Evolutionary conservation across 805 yeast species (phyloP), one percentile per base, ranked within the genome.

Genomic region (Kluyveromyces siamensis): DNA sequence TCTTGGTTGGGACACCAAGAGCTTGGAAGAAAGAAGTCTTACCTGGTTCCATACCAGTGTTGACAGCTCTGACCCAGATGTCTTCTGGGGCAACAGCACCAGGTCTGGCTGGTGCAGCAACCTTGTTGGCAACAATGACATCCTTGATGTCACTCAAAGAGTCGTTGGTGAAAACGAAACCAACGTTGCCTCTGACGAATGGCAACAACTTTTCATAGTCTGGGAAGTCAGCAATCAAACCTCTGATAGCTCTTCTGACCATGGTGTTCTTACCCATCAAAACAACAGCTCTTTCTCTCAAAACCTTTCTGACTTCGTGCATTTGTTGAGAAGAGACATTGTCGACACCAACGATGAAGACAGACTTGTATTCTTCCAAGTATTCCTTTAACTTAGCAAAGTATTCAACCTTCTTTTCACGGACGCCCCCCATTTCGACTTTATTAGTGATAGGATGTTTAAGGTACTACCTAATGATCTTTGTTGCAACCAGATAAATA

Each of bases 11-110:
- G 69, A 93, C 96, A 87, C 98, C 98, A 70, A 93, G 84, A 72
- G 99, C 99, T 84, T 93, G 99, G 98, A 93, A 93, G 95, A 93
- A 93, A 72, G 99, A 93, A 71, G 99, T 93, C 88, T 93, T 93
- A 85, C 98, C 98, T 77, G 99, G 99, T 81, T 93, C 99, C 96
- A 93, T 90, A 86, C 98, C 97, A 66, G 99, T 93, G 96, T 93
- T 93, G 76, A 96, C 95, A 67, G 98, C 98, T 72, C 95, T 95
- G 64, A 93, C 85, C 84, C 83, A 88, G 69, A 93, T 98, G 71
- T 91, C 97, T 73, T 74, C 84, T 74, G 98, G 98, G 69, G 99
- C 97, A 71, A 88, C 72, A 70, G 98, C 98, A 88, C 99, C 99
- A 60, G 99, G 95, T 80, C 90, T 90, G 70, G 99, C 99, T 76